A percentile compares a stretch with the other conserved stretches of the same genome.
phyloP scores from a whole-genome alignment of 2,329 filamentous ascomycete genomes.

The Sporothrix schenckii region DNA sequence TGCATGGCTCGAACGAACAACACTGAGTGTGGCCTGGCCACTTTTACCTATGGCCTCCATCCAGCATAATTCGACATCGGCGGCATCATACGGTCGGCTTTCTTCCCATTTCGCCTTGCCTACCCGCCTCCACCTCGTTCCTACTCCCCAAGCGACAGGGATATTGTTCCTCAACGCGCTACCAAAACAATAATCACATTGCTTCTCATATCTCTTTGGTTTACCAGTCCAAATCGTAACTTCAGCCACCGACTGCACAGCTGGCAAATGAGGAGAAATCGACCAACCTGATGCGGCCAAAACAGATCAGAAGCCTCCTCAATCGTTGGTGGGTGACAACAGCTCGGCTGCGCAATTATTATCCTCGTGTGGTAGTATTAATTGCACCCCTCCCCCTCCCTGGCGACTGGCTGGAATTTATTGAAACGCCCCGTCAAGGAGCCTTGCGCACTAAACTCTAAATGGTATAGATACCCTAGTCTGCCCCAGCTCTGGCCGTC shows the following conservation, averaged over 20 bases:
- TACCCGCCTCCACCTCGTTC: not conserved
- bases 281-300: not conserved
- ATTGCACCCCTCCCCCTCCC: not conserved
- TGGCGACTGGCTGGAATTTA: not conserved
- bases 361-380: not conserved
- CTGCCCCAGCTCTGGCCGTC: constrained; percentile 28
- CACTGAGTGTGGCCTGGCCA: not conserved
- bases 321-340: not conserved
- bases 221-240: not conserved
- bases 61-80: not conserved
- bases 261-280: not conserved
- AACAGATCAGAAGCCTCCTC: not conserved
- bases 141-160: not conserved
- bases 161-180: not conserved
- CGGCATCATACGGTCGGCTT: constrained; percentile 1
- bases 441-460: constrained; percentile 23
- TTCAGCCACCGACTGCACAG: not conserved
- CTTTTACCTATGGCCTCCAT: not conserved
- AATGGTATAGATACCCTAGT: constrained; percentile 17
- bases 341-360: constrained; percentile 21
- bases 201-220: not conserved
- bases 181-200: not conserved
- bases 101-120: constrained; percentile 8
- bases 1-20: not conserved
- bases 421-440: constrained; percentile 1